Base-by-base conservation (phyloP, 1,284 basidiomycete genomes). In the Pholiota adiposa region DNA sequence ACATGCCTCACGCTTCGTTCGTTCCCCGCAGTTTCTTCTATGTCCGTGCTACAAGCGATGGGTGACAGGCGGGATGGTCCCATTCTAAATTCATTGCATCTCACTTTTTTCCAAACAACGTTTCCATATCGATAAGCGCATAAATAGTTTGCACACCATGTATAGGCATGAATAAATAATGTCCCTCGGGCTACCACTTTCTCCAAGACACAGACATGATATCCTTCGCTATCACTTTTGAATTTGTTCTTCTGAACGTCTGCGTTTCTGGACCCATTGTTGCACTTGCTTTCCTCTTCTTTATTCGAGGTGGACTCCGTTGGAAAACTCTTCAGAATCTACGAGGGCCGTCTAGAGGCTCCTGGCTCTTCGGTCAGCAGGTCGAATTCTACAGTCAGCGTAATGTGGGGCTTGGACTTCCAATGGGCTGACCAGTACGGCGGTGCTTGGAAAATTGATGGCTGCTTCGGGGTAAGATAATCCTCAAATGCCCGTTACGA, bases 361-460 rank as follows among this genome's bases (percentile, higher is more conserved):
- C 51, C 34, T 59, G 58, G 58, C 58, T 59, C n/a, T 50, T 31
- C 7, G 58, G 58, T 2, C 58, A 59, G 23, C 58, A 59, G 19
- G n/a, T 54, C 19, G 58, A 59, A 4, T 59, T 59, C 33, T 54
- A 54, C 27, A 51, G 52, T 19, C 58, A 59, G 50, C 54, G 14
- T 8, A 52, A 59, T 33, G 58, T 59, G 2, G 58, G 51, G 54
- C 21, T 41, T 59, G 12, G 58, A 59, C 19, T 59, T 59, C 33
- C 31, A 43, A 11, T 59, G 58, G 58, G 29, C 33, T 36, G 54
- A 59, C 19, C 43, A 46, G 25, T 59, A 59, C n/a, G 58, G 58
- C 4, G 58, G 58, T 21, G 58, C 58, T 40, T 59, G 58, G 58
- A 59, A 59, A 36, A 54, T 59, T 5, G 51, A 59, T 41, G 58